Evolutionary conservation across 2,329 filamentous ascomycete species (phyloP), one percentile per base, ranked within the genome.

Genomic region (Emmonsiellopsis sp.): DNA sequence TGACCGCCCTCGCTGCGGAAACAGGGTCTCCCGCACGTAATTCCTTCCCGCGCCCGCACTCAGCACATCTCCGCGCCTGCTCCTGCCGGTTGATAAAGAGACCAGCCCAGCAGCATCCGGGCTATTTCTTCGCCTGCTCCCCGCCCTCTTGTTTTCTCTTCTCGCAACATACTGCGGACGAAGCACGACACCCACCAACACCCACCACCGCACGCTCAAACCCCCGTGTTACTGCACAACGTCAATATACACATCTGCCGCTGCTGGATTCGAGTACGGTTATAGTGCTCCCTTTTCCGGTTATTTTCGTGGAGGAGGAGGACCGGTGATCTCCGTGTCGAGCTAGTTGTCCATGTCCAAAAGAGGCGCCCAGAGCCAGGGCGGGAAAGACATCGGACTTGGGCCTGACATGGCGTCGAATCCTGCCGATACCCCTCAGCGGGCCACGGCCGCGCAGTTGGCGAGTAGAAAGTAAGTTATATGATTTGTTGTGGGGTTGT

Each of bases 401-500:
- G 59, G 61, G 26, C 67, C 67, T 55, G 65, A 65, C 10, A 70
- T 71, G 69, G 67, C 68, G 49, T 69, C 68, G 34, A 70, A 70
- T 52, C 67, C 68, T 31, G 70, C 70, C 46, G 76, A 79, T 2
- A 68, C 70, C 59, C 72, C 74, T 30, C 70, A 74, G 60, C 72
- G 71, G 65, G 78, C 78, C 35, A 80, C 77, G 31, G 77, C 78
- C 40, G 77, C 78, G 40, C 78, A 80, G 66, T 50, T 80, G 66
- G 78, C 78, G 34, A 68, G 65, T 55, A 73, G 78, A 69, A 80
- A 75, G 78, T 80, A 70, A 73, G 78, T 79, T 42, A 7, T 40
- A 10, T 34, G 38, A 20, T 31, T 54, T 34, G 16, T 26, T 30
- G 10, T 44, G 13, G 42, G 5, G 13, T 53, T 35, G 8, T 35